Base-by-base conservation (phyloP, 1,284 basidiomycete genomes). In the Cryptococcus sp. region DNA sequence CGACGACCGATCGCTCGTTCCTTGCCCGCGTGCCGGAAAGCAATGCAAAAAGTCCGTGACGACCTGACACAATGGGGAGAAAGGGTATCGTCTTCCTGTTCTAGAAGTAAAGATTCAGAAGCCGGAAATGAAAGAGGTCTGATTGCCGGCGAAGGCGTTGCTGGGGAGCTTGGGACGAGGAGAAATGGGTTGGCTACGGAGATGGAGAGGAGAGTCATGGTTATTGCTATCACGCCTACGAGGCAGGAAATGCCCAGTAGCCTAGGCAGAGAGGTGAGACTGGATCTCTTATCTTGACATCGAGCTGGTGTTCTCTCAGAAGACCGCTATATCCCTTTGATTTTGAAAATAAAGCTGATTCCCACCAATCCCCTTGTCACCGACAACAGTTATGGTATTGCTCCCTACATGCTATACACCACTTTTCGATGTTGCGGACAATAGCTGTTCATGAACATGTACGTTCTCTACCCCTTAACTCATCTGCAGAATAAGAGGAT, bases 361-460 rank as follows among this genome's bases (percentile, higher is more conserved):
- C 16, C 23, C 19, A 22, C 19, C 19, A 8, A 29, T 22, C 25
- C 7, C 40, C 17, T 20, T 8, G 26, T 29, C 29, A 34, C 29
- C n/a, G 29, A 10, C 2, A 10, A 34, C 47, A 77, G 75, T 61
- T 78, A 5, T 76, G 74, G 74, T 78, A 75, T 57, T 72, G 69
- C 56, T 68, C 75, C 16, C 57, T 75, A 16, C 74, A 76, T 52
- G 67, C 74, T 3, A 76, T 78, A 17, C 74, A 76, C 47, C 76
- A 78, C 50, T 75, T 72, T 58, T 73, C 74, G 8, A 76, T 78
- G 75, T 50, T 76, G 15, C 61, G 75, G 11, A 72, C 73, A 6
- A 75, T 78, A 34, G 74, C 73, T 13, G 73, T 74, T 10, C 69
- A 79, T 63, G 70, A 80, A 67, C 68, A 74, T n/a, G 66, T 72